These are phyloP conservation scores for Aspergillus jensenii DNA, from an alignment of 2,329 filamentous ascomycete genomes.

Conservation along the genomic window DNA sequence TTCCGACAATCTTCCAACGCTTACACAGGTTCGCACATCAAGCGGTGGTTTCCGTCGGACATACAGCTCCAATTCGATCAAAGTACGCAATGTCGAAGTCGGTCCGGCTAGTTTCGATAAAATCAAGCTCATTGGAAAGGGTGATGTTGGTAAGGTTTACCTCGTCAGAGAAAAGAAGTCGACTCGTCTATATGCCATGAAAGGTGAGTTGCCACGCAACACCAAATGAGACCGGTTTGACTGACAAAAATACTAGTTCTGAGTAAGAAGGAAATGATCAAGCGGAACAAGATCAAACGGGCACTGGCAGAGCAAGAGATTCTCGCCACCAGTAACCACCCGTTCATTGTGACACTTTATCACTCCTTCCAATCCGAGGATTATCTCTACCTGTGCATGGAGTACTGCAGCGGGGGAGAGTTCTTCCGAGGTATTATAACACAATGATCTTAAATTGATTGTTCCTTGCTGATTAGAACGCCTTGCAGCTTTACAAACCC, in stretches of 20 bases:
- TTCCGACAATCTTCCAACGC: conserved; percentile 64
- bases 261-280: conserved; percentile 99
- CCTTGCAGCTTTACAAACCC: conserved; percentile 76
- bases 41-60: conserved; percentile 79
- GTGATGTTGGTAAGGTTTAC: conserved; percentile 98
- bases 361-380: conserved; percentile 99
- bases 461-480: conserved; percentile 5
- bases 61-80: conserved; percentile 99
- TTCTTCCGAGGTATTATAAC: conserved; percentile 71
- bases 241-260: conserved; percentile 60
- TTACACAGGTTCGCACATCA: conserved; percentile 63
- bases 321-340: conserved; percentile 95
- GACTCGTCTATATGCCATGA: conserved; percentile 93
- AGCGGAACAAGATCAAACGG: conserved; percentile 99
- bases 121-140: conserved; percentile 98
- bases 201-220: conserved; percentile 63
- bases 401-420: conserved; percentile 97
- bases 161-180: conserved; percentile 98
- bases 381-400: conserved; percentile 99
- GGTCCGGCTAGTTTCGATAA: conserved; percentile 96
- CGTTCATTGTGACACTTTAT: conserved; percentile 97
- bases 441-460: neutral
- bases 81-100: conserved; percentile 95
- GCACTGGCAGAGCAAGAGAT: conserved; percentile 98
- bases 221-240: neutral